Evolutionary conservation across 1,284 basidiomycete genomes (phyloP), one percentile per base, ranked within the genome.

Genomic region (Polyporus tsugae): DNA sequence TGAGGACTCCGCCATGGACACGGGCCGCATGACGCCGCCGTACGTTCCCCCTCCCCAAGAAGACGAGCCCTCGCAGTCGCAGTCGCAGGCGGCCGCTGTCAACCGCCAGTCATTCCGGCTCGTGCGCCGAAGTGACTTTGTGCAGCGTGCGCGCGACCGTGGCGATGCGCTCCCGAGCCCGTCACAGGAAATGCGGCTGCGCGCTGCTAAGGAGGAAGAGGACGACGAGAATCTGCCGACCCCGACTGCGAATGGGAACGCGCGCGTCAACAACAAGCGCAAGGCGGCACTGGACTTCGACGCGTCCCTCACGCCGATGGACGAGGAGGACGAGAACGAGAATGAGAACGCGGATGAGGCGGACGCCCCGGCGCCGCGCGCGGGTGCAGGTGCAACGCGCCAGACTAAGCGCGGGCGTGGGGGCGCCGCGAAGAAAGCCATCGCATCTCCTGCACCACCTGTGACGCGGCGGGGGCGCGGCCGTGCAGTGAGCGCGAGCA

Each of bases 81-180:
- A 46, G 15, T 76, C 60, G n/a, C 52, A 57, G 36, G 60, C 52
- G 39, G 53, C 64, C 41, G 52, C 33, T 13, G 58, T 69, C 58
- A 52, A 59, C 2, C 70, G 76, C 15, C 78, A 76, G 62, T 71
- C 78, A 36, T 77, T 74, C 1, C 81, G 79, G 5, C 80, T 88
- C 2, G 84, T 84, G 70, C 84, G 88, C 39, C 83, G 85, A 2
- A 83, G 83, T 70, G 78, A 86, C 58, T 81, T 88, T 0, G 73
- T 87, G 6, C 79, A 82, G 15, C 78, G 83, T 4, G 80, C 79
- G 4, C 82, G 83, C 65, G 80, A 77, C 38, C 76, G 53, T 33
- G 72, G 72, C 4, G n/a, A 60, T 19, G 53, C 58, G 25, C 65
- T 73, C 11, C 72, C 69, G 10, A 60, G 62, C 19, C 69, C 76